phyloP scores from a whole-genome alignment of 176 grass and related monocot genomes.

The Secale cereale region DNA sequence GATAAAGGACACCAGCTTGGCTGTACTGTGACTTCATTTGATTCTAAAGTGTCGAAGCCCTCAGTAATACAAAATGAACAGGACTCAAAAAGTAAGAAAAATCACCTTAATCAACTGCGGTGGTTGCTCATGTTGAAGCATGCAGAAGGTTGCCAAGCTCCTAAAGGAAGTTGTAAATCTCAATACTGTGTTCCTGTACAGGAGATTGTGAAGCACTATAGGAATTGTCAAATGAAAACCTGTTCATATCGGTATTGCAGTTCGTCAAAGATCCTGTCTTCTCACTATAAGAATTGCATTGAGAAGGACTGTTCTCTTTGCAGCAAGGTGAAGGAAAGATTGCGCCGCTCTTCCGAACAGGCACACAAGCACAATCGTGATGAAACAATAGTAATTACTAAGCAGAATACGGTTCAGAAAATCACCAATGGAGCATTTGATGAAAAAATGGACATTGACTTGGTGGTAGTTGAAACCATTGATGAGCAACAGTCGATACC shows the following conservation, averaged over 20 bases:
- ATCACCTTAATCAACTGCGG: conserved; percentile 18
- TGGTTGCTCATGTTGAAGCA: conserved; percentile 55
- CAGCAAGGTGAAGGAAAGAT: conserved; percentile 35
- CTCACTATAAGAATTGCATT: conserved; percentile 54
- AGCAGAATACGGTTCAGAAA: conserved; percentile 30
- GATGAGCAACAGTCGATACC: conserved; percentile 43
- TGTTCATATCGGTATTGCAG: conserved; percentile 52
- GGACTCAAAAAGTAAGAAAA: conserved; percentile 10
- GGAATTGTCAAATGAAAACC: conserved; percentile 43
- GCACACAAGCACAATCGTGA: conserved; percentile 4
- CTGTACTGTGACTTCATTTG: conserved; percentile 20
- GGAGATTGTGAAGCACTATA: conserved; percentile 45
- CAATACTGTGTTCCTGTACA: conserved; percentile 37
- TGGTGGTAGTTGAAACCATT: conserved; percentile 43
- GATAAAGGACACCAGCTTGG: conserved; percentile 29
- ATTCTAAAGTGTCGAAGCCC: conserved; percentile 12
- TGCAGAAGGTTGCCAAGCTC: conserved; percentile 51
- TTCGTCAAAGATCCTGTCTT: conserved; percentile 38
- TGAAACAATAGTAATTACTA: conserved; percentile 15
- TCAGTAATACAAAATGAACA: conserved; percentile 22
- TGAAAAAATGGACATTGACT: conserved; percentile 51
- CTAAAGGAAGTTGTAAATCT: conserved; percentile 49
- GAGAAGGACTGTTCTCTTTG: conserved; percentile 58
- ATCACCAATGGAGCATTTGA: conserved; percentile 14
- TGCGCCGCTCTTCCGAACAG: conserved; percentile 38